Evolutionary conservation across 192 early-diverging fungal genomes (phyloP).

Genomic region (Jimgerdemannia lactiflua): DNA sequence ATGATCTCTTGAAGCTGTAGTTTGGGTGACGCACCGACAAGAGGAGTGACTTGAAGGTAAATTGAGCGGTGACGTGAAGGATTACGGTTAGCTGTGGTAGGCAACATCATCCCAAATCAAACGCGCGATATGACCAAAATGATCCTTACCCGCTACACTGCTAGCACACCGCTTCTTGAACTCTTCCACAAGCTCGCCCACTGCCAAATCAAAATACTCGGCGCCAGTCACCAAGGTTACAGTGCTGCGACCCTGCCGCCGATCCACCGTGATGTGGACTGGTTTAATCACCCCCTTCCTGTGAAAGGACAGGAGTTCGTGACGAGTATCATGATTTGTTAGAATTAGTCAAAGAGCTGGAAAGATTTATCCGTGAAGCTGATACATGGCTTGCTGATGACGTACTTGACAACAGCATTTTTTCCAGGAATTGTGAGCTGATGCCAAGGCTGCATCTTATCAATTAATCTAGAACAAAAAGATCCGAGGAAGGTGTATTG

Average conservation of each 20-base stretch:
- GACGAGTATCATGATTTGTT: neutral
- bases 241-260: constrained; percentile 59
- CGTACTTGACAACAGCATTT: constrained; percentile 18
- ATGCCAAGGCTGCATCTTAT: constrained; percentile 55
- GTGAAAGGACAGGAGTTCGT: neutral
- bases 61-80: neutral
- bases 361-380: too few species aligned
- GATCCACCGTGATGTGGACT: constrained; percentile 50
- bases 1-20: constrained; percentile 59
- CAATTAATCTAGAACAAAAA: constrained; percentile 21
- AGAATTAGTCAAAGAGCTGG: too few species aligned
- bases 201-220: constrained; percentile 60
- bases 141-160: constrained; percentile 54
- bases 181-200: constrained; percentile 55
- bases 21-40: constrained; percentile 50
- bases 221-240: constrained; percentile 64
- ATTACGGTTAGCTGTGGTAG: too few species aligned
- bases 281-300: constrained; percentile 25
- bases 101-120: neutral
- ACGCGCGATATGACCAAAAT: neutral
- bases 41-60: constrained; percentile 39
- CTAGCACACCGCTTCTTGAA: constrained; percentile 64
- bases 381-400: neutral
- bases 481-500: too few species aligned
- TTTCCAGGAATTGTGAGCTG: constrained; percentile 41